A percentile compares a stretch with the other conserved stretches of the same genome.
Evolutionary conservation across 75 land plant species (phyloP).

Genomic region (Pinus tabuliformis): DNA sequence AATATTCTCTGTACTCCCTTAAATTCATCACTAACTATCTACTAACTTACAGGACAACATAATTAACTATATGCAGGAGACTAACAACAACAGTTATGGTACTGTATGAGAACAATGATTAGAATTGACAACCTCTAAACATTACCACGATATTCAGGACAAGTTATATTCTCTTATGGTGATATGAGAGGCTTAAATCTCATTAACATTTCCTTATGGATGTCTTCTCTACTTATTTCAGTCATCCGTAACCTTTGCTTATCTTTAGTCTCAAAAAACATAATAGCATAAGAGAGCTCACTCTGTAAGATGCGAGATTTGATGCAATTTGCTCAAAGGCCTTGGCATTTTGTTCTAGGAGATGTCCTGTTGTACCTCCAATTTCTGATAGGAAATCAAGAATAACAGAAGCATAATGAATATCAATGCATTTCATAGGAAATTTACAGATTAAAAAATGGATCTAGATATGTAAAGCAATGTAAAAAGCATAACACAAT

Average conservation of each 20-base stretch:
- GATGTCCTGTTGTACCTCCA: slow-evolving; percentile 80
- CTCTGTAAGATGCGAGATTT: slow-evolving; percentile 48
- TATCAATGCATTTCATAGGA: neutral
- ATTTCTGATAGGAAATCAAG: slow-evolving; percentile 39
- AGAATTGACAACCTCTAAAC: neutral
- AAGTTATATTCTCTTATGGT: neutral
- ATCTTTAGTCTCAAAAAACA: neutral
- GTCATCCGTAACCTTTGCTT: neutral
- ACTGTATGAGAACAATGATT: neutral
- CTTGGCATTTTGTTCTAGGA: slow-evolving; percentile 78
- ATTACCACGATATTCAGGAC: neutral
- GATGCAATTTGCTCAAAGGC: slow-evolving; percentile 71
- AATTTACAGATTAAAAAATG: neutral
- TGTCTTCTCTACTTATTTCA: neutral
- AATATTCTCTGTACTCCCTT: neutral
- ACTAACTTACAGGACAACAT: neutral
- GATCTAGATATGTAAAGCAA: neutral
- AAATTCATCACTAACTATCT: neutral
- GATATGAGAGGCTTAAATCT: neutral
- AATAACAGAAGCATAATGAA: neutral
- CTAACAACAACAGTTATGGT: neutral
- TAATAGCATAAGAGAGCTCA: neutral
- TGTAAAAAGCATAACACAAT: neutral
- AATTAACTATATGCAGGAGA: neutral
- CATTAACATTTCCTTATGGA: neutral